A percentile compares a stretch with the other conserved stretches of the same genome.
Evolutionary conservation across 2,329 filamentous ascomycete species (phyloP).

Genomic region (Cytospora leucostoma): DNA sequence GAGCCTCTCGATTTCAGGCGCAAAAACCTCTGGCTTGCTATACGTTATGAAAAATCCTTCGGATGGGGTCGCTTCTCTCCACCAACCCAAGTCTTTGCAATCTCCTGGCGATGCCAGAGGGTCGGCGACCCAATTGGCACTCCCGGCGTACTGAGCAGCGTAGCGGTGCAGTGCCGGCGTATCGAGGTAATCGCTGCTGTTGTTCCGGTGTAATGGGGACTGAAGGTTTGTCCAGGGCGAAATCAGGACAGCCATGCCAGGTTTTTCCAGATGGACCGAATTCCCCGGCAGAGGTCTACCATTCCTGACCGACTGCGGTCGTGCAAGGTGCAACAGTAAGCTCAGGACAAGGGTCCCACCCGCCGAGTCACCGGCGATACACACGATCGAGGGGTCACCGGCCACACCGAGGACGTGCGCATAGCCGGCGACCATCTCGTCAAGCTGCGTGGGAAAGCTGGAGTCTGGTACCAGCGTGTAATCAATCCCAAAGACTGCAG

Average conservation of each 20-base stretch:
- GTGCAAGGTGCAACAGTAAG: slow-evolving; percentile 67
- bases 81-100: slow-evolving; percentile 66
- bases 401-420: slow-evolving; percentile 65
- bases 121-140: slow-evolving; percentile 49
- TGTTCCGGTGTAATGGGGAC: slow-evolving; percentile 67
- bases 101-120: slow-evolving; percentile 69
- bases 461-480: slow-evolving; percentile 78
- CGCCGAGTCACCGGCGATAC: slow-evolving; percentile 77
- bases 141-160: slow-evolving; percentile 67
- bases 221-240: slow-evolving; percentile 80
- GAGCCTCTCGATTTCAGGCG: slow-evolving; percentile 66
- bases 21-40: slow-evolving; percentile 77
- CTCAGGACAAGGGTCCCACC: slow-evolving; percentile 74
- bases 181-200: slow-evolving; percentile 74
- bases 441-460: slow-evolving; percentile 71
- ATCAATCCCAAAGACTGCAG: slow-evolving; percentile 76
- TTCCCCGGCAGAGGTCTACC: slow-evolving; percentile 31
- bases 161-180: slow-evolving; percentile 66
- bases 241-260: slow-evolving; percentile 69
- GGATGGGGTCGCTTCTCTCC: slow-evolving; percentile 66
- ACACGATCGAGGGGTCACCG: slow-evolving; percentile 61
- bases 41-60: slow-evolving; percentile 71
- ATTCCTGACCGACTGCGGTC: slow-evolving; percentile 21
- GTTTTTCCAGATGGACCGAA: slow-evolving; percentile 38
- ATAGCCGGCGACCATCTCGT: slow-evolving; percentile 71